Conservation (phyloP, 192 early-diverging fungal genomes). For the Rhizoclosmatium globosum region DNA sequence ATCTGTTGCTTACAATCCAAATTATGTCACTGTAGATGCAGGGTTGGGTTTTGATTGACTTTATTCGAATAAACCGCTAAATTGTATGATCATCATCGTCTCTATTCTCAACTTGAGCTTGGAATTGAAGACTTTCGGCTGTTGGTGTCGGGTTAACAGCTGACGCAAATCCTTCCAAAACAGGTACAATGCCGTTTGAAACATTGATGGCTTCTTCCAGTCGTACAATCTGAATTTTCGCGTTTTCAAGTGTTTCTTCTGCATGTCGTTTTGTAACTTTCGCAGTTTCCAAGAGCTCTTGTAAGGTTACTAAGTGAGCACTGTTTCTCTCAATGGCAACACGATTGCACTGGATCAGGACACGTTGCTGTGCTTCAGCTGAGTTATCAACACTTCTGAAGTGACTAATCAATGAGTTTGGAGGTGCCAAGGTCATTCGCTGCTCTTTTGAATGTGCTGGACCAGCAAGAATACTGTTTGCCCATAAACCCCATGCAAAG, state of each 20-base stretch:
- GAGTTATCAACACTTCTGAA: background rate
- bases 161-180: background rate
- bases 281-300: no score
- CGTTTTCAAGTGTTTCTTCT: background rate
- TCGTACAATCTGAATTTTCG: background rate
- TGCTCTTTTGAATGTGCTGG: background rate
- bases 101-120: background rate
- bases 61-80: background rate
- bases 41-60: background rate
- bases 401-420: background rate
- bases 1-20: background rate
- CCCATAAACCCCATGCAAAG: background rate
- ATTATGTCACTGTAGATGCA: background rate
- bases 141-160: background rate
- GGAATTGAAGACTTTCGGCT: no score
- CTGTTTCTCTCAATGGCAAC: no score
- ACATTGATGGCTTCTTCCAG: background rate
- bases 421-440: background rate
- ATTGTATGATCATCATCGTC: conserved; percentile 24
- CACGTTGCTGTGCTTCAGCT: background rate
- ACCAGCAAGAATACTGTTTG: background rate
- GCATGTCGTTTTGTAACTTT: no score
- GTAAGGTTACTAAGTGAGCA: no score
- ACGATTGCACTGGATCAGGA: background rate
- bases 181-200: background rate